Conservation (phyloP, 106 monocot species). For the Dioscorea dumetorum region DNA sequence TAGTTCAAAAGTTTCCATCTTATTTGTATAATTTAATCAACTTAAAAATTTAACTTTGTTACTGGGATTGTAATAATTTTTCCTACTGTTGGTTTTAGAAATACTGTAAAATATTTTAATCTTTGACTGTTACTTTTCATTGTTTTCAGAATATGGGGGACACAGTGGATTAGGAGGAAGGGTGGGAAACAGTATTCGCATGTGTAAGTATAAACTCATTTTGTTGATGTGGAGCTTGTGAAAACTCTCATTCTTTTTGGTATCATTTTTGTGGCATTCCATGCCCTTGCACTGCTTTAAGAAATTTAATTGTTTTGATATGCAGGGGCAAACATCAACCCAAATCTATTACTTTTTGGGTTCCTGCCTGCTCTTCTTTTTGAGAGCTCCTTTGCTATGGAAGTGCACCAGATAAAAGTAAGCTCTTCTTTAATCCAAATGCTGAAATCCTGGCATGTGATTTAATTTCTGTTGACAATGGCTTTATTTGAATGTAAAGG, state of each 20-base stretch:
- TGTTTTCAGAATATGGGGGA: slow-evolving; percentile 69
- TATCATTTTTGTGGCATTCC: neutral
- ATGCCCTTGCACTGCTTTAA: neutral
- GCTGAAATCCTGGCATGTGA: too few species aligned
- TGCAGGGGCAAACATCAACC: slow-evolving; percentile 94
- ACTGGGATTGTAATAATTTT: too few species aligned
- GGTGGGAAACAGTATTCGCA: slow-evolving; percentile 80
- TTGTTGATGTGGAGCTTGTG: neutral
- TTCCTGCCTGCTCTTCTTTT: slow-evolving; percentile 99
- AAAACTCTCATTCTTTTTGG: neutral
- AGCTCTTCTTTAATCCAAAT: neutral
- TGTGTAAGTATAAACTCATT: slow-evolving; percentile 53
- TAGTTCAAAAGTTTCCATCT: too few species aligned
- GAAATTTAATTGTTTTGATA: neutral
- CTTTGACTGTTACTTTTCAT: too few species aligned
- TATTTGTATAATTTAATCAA: too few species aligned
- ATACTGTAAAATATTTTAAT: too few species aligned
- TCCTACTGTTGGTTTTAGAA: too few species aligned
- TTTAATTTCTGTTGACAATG: too few species aligned
- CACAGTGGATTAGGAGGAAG: slow-evolving; percentile 78
- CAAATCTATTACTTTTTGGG: slow-evolving; percentile 75
- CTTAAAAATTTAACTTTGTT: too few species aligned
- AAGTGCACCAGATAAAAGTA: slow-evolving; percentile 98
- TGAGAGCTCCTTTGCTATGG: slow-evolving; percentile 99
- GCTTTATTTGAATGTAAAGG: too few species aligned